These are phyloP conservation scores for Straminergon stramineum DNA, from an alignment of 225 moss, liverwort and hornwort genomes.

Conservation along the genomic window DNA sequence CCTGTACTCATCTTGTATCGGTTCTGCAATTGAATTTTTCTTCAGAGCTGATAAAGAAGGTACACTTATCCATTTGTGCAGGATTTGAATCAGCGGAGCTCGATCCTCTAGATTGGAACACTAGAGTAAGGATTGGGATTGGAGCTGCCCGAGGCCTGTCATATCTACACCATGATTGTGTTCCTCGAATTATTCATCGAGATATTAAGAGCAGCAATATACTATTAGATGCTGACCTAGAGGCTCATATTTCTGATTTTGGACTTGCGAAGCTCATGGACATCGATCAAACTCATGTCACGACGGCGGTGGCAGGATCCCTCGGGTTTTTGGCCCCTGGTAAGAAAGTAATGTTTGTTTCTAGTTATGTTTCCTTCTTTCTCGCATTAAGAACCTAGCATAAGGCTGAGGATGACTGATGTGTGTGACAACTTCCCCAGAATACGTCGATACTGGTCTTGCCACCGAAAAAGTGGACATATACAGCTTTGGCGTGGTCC, in stretches of 20 bases:
- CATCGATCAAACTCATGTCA: slow-evolving; percentile 66
- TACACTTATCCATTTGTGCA: background rate
- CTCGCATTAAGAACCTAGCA: background rate
- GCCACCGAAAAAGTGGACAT: slow-evolving; percentile 88
- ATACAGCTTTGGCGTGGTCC: slow-evolving; percentile 86
- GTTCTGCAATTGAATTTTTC: background rate
- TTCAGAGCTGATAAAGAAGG: background rate
- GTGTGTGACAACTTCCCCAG: slow-evolving; percentile 32
- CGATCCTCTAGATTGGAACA: slow-evolving; percentile 52
- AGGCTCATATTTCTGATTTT: slow-evolving; percentile 75
- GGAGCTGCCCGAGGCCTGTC: slow-evolving; percentile 72
- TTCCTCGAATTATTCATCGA: slow-evolving; percentile 83
- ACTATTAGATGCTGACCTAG: slow-evolving; percentile 65
- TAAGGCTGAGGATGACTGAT: background rate
- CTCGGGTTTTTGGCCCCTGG: slow-evolving; percentile 89
- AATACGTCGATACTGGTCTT: slow-evolving; percentile 86
- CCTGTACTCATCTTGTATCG: background rate
- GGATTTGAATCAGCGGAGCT: slow-evolving; percentile 48
- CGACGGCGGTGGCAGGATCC: slow-evolving; percentile 87
- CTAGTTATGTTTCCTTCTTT: background rate
- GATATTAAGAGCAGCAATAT: slow-evolving; percentile 93
- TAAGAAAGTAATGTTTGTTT: slow-evolving; percentile 12
- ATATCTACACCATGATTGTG: slow-evolving; percentile 82
- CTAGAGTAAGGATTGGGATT: slow-evolving; percentile 49
- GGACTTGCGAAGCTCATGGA: slow-evolving; percentile 90